Base-by-base conservation (phyloP, 495 filamentous ascomycete genomes). In the Aspergillus nanangensis region DNA sequence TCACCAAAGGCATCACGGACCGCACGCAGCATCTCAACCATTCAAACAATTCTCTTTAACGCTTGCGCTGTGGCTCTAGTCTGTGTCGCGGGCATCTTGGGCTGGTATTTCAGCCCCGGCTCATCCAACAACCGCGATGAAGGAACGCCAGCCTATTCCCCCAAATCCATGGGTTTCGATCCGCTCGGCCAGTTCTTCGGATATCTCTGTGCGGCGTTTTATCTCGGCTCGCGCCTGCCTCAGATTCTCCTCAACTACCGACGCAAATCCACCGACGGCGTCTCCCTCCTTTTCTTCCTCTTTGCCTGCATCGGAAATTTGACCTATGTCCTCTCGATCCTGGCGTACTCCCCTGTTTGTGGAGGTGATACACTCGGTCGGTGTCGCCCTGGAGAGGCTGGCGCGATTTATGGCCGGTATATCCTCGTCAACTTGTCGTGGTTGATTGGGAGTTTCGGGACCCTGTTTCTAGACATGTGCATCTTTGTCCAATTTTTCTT, bases 271-370 rank as follows among this genome's bases (percentile, higher is more conserved):
- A 96, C 90, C 1, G 91, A 96, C 23, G 93, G 92, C 2, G 81
- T 98, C 4, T 90, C 86, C 15, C 74, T 95, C 54, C 72, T 98
- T 0, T 98, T 98, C 71, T 98, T 98, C 70, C 69, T 97, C 14
- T 98, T 98, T 59, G 93, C 92, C 7, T 96, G 90, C 61, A 77
- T 96, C 17, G 93, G 93, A 3, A 98, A 98, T 57, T 53, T 92
- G 44, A 95, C 92, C 0, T 98, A 94, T 56, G 90, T 96, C 4
- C 59, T 95, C 14, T 86, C 80, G n/a, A 97, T 98, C 32, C 68
- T 97, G 36, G 90, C 88, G 5, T 95, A 86, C 56, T 85, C 87
- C 15, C 85, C 92, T 4, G 62, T 69, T 25, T 83, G 80, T 53
- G 48, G 40, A 5, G 47, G 52, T 17, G 43, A 23, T 4, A 32